Conservation (phyloP, 2,329 filamentous ascomycete genomes). For the Corynespora cassiicola region DNA sequence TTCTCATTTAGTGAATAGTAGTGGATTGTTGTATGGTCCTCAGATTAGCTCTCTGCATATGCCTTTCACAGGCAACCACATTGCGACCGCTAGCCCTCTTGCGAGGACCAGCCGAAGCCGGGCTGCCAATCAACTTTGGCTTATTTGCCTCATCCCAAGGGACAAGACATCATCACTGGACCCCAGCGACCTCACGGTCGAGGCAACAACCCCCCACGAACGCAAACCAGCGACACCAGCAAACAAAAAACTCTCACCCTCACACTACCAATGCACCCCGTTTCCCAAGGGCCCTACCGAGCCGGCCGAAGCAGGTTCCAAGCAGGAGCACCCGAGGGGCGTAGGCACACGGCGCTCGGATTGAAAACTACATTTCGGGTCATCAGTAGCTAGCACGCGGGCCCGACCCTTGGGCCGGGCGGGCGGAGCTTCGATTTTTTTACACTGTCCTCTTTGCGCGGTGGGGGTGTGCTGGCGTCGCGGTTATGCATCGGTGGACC, state of each 20-base stretch:
- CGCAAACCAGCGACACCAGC: slow-evolving; percentile 1
- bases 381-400: slow-evolving; percentile 16
- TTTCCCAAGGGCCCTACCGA: neutral
- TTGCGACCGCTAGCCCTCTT: no score
- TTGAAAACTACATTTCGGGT: slow-evolving; percentile 29
- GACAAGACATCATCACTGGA: slow-evolving; percentile 27
- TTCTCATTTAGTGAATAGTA: neutral
- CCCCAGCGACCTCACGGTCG: slow-evolving; percentile 10
- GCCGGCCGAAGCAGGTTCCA: neutral
- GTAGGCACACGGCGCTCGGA: slow-evolving; percentile 27
- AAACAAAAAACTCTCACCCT: slow-evolving; percentile 17
- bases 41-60: slow-evolving; percentile 31
- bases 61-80: slow-evolving; percentile 24
- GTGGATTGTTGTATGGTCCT: slow-evolving; percentile 16
- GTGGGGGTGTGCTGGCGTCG: slow-evolving; percentile 10
- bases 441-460: slow-evolving; percentile 25
- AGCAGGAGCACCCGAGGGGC: slow-evolving; percentile 2
- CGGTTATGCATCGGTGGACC: neutral
- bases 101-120: neutral
- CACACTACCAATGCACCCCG: slow-evolving; percentile 1
- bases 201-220: slow-evolving; percentile 7
- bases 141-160: slow-evolving; percentile 17
- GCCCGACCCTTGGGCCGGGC: neutral
- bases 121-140: slow-evolving; percentile 26
- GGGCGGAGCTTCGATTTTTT: slow-evolving; percentile 24